A percentile compares a stretch with the other conserved stretches of the same genome.
Evolutionary conservation across 495 filamentous ascomycete species (phyloP).

Genomic region (Clavariopsis aquatica): DNA sequence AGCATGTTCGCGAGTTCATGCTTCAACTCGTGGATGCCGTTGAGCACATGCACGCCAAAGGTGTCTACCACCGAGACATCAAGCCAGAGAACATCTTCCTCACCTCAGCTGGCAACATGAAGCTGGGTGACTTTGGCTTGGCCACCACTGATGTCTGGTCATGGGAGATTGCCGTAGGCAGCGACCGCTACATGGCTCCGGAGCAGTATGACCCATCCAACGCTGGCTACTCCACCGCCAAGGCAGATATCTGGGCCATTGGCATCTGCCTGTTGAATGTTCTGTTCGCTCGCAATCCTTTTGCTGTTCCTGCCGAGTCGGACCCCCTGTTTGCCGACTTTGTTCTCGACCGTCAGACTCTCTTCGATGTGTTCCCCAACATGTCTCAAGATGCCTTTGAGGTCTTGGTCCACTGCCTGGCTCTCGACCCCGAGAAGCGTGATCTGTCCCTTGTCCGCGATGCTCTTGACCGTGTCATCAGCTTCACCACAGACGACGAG

Average conservation of each 20-base stretch:
- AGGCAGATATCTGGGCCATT: conserved; percentile 95
- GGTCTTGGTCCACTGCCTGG: conserved; percentile 82
- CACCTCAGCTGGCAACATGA: conserved; percentile 80
- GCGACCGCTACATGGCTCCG: conserved; percentile 98
- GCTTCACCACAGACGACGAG: conserved; percentile 94
- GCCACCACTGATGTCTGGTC: conserved; percentile 85
- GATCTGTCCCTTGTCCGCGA: conserved; percentile 76
- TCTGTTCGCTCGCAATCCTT: conserved; percentile 92
- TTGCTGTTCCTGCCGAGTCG: conserved; percentile 78
- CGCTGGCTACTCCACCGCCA: conserved; percentile 84
- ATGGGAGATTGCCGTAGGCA: conserved; percentile 87
- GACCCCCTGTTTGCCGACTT: conserved; percentile 92
- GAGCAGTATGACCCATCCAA: conserved; percentile 90
- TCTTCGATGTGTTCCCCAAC: conserved; percentile 97
- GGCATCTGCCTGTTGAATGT: conserved; percentile 95
- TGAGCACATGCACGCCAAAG: conserved; percentile 84
- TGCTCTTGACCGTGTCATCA: conserved; percentile 73
- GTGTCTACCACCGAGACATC: conserved; percentile 96
- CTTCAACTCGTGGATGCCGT: conserved; percentile 87
- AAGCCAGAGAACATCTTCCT: conserved; percentile 99
- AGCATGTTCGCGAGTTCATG: conserved; percentile 97
- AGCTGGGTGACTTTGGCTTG: conserved; percentile 94
- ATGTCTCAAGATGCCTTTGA: conserved; percentile 98
- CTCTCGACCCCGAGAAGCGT: conserved; percentile 85
- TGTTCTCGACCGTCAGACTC: conserved; percentile 83